Evolutionary conservation across 345 rosid genomes (phyloP).

Genomic region (Clarkia xantiana): DNA sequence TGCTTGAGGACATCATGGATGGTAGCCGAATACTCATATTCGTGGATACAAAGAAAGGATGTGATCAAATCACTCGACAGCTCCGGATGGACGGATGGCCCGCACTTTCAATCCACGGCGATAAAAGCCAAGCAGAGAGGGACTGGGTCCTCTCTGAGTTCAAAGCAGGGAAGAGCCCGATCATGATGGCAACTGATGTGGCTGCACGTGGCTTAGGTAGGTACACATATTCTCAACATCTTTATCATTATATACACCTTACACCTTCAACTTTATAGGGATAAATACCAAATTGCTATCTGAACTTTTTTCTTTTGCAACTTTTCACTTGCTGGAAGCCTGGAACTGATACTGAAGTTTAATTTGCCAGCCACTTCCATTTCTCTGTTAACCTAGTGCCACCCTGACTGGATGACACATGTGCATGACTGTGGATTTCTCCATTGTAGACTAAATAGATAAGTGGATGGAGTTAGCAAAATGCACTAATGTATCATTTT

Average conservation of each 20-base stretch:
- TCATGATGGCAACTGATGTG: conserved; percentile 99
- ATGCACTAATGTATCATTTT: no score
- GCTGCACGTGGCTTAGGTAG: conserved; percentile 99
- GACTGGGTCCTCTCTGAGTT: conserved; percentile 99
- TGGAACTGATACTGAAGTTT: no score
- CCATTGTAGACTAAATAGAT: no score
- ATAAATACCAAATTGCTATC: no score
- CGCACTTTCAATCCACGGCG: conserved; percentile 95
- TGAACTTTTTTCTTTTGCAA: no score
- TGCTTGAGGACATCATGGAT: conserved; percentile 99
- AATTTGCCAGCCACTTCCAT: no score
- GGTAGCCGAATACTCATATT: conserved; percentile 93
- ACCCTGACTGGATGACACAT: no score
- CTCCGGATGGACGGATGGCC: conserved; percentile 99
- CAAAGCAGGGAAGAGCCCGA: conserved; percentile 93
- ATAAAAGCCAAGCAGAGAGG: conserved; percentile 99
- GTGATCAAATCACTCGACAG: conserved; percentile 95
- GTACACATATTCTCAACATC: conserved; percentile 18
- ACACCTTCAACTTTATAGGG: not conserved
- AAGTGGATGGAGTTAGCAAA: no score
- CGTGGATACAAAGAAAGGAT: conserved; percentile 95
- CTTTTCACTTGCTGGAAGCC: no score
- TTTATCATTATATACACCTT: not conserved
- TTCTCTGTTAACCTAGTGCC: no score
- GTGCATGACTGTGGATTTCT: no score